A percentile compares a stretch with the other conserved stretches of the same genome.
phyloP scores from a whole-genome alignment of 2,329 filamentous ascomycete genomes.

The Cladophialophora chaetospira region DNA sequence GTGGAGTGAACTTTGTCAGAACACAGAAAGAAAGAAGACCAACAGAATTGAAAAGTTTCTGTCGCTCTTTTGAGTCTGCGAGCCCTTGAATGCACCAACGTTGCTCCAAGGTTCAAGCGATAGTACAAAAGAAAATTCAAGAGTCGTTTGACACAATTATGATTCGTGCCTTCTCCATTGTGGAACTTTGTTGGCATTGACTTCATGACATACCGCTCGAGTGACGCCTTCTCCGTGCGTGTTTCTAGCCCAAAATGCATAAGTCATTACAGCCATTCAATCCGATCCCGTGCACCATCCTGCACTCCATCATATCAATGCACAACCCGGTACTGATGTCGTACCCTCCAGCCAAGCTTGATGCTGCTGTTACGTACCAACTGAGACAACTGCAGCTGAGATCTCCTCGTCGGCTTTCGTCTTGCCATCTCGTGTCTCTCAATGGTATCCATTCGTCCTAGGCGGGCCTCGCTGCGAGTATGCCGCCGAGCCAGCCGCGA shows the following conservation, averaged over 20 bases:
- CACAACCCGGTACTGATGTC: not conserved
- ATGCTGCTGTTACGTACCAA: too few species aligned
- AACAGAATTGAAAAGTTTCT: too few species aligned
- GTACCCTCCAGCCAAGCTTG: too few species aligned
- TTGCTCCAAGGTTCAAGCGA: too few species aligned
- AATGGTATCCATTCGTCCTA: conserved; percentile 44
- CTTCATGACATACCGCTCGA: not conserved
- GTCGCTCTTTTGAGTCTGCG: too few species aligned
- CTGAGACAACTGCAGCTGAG: too few species aligned
- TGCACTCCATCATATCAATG: not conserved
- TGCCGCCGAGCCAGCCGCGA: conserved; percentile 56
- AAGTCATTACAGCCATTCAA: conserved; percentile 2
- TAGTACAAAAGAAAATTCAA: too few species aligned
- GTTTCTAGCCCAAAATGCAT: conserved; percentile 15
- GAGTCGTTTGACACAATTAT: too few species aligned
- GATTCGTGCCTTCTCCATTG: not conserved
- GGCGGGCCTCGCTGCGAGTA: conserved; percentile 47
- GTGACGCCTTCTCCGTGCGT: not conserved
- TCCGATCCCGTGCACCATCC: not conserved
- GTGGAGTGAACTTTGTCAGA: not conserved
- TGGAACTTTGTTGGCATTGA: too few species aligned
- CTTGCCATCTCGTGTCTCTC: conserved; percentile 23
- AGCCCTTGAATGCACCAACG: too few species aligned
- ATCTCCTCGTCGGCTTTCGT: too few species aligned
- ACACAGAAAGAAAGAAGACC: not conserved